Conservation (phyloP, 768 basidiomycete genomes). For the Nidula microcarpa region DNA sequence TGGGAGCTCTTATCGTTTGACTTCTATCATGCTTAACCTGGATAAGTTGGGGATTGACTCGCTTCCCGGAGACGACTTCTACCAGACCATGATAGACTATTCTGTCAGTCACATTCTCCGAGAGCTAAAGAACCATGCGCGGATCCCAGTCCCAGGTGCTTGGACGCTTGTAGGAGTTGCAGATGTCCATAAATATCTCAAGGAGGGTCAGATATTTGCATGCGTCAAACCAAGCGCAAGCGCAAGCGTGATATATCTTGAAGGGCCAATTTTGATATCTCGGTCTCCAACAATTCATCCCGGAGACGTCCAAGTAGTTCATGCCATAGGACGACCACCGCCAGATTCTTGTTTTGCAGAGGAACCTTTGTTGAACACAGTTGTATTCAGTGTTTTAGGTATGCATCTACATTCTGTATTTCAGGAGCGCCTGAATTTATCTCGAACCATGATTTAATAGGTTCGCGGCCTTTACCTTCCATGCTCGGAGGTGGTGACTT, state of each 20-base stretch:
- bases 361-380: slow-evolving; percentile 55
- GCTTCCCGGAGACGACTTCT: slow-evolving; percentile 40
- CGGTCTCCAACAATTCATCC: slow-evolving; percentile 70
- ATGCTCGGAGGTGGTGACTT: background rate
- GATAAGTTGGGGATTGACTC: slow-evolving; percentile 41
- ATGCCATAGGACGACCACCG: slow-evolving; percentile 59
- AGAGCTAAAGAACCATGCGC: slow-evolving; percentile 58
- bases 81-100: slow-evolving; percentile 47
- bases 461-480: background rate
- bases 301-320: slow-evolving; percentile 59
- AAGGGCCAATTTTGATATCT: slow-evolving; percentile 54
- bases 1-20: slow-evolving; percentile 51
- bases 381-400: slow-evolving; percentile 65
- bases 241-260: slow-evolving; percentile 37
- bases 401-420: slow-evolving; percentile 1
- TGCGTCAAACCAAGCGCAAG: slow-evolving; percentile 45
- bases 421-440: background rate
- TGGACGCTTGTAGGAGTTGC: slow-evolving; percentile 74
- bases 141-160: slow-evolving; percentile 61
- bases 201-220: slow-evolving; percentile 58
- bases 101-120: slow-evolving; percentile 63
- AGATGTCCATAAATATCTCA: slow-evolving; percentile 53
- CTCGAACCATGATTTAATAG: background rate
- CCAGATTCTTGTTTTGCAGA: slow-evolving; percentile 44
- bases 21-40: slow-evolving; percentile 48